A percentile compares a stretch with the other conserved stretches of the same genome.
Evolutionary conservation across 2,329 filamentous ascomycete species (phyloP).

Genomic region (Penicillium hesseltinei): DNA sequence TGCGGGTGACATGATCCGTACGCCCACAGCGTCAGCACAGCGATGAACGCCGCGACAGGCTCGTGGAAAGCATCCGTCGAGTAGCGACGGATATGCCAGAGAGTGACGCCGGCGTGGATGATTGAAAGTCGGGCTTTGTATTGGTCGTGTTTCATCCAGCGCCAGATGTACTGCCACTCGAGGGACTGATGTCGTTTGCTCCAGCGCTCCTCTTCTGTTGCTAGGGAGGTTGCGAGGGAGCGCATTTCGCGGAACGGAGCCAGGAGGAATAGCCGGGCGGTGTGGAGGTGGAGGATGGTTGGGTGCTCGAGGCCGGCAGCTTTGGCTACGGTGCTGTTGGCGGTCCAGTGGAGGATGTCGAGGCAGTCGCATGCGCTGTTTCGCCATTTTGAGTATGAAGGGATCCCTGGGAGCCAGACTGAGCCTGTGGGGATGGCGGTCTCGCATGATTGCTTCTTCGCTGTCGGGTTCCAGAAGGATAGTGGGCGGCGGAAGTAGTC

Average conservation of each 20-base stretch:
- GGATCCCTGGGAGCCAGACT: constrained; percentile 50
- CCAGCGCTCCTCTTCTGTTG: constrained; percentile 32
- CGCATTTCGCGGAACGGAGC: constrained; percentile 50
- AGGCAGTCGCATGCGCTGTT: constrained; percentile 48
- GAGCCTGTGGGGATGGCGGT: constrained; percentile 35
- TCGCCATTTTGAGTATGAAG: constrained; percentile 48
- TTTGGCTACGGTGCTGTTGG: constrained; percentile 52
- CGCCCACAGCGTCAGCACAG: constrained; percentile 50
- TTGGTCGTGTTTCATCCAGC: constrained; percentile 53
- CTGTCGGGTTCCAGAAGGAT: constrained; percentile 47
- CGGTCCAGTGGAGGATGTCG: constrained; percentile 59
- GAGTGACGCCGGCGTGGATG: constrained; percentile 53
- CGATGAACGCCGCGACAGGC: constrained; percentile 46
- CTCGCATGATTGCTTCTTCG: constrained; percentile 38
- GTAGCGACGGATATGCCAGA: constrained; percentile 55
- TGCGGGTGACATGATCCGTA: constrained; percentile 40
- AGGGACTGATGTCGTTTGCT: constrained; percentile 27
- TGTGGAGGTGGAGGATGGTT: constrained; percentile 56
- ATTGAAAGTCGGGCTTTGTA: constrained; percentile 58
- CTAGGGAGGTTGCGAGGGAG: constrained; percentile 41
- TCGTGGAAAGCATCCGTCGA: constrained; percentile 51
- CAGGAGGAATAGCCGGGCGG: constrained; percentile 54
- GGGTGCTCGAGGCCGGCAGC: constrained; percentile 54
- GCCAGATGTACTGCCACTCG: constrained; percentile 45
- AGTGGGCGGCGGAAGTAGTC: constrained; percentile 47